Conservation (phyloP, 1,139 yeast genomes). For the Tardiomyces blankii region DNA sequence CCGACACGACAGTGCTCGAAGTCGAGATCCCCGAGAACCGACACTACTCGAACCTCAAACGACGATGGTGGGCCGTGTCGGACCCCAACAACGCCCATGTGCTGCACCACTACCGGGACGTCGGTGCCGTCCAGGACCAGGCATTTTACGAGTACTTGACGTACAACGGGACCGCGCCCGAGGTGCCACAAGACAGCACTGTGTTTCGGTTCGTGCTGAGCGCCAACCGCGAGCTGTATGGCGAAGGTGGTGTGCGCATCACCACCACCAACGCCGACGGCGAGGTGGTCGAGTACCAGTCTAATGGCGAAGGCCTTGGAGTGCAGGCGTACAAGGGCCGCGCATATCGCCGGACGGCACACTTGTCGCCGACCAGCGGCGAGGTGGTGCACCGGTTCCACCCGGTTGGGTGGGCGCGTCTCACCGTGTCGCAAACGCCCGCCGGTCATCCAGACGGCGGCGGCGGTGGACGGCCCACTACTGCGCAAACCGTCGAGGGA, state of each 20-base stretch:
- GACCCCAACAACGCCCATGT: slow-evolving; percentile 15
- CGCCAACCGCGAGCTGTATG: neutral
- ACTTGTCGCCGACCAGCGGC: slow-evolving; percentile 13
- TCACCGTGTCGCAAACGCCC: slow-evolving; percentile 13
- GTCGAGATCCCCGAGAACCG: slow-evolving; percentile 16
- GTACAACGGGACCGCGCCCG: slow-evolving; percentile 13
- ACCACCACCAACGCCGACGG: slow-evolving; percentile 12
- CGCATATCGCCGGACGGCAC: slow-evolving; percentile 8
- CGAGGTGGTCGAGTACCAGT: slow-evolving; percentile 14
- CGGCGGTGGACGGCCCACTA: no score
- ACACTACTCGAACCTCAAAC: slow-evolving; percentile 16
- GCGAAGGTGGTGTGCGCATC: neutral
- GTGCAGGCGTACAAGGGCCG: slow-evolving; percentile 7
- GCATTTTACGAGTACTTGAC: slow-evolving; percentile 17
- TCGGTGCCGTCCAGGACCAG: slow-evolving; percentile 1
- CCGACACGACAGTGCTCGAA: slow-evolving; percentile 5
- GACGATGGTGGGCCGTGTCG: slow-evolving; percentile 23
- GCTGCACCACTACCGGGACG: slow-evolving; percentile 2
- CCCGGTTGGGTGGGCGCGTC: slow-evolving; percentile 26
- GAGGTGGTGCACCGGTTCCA: slow-evolving; percentile 10
- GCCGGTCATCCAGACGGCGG: slow-evolving; percentile 8
- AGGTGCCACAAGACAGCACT: slow-evolving; percentile 17
- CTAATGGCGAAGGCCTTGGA: slow-evolving; percentile 20
- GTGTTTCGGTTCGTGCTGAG: slow-evolving; percentile 19
- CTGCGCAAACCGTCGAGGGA: slow-evolving; percentile 21